phyloP scores from a whole-genome alignment of 1,139 yeast genomes.

The Pneumocystis sp. region DNA sequence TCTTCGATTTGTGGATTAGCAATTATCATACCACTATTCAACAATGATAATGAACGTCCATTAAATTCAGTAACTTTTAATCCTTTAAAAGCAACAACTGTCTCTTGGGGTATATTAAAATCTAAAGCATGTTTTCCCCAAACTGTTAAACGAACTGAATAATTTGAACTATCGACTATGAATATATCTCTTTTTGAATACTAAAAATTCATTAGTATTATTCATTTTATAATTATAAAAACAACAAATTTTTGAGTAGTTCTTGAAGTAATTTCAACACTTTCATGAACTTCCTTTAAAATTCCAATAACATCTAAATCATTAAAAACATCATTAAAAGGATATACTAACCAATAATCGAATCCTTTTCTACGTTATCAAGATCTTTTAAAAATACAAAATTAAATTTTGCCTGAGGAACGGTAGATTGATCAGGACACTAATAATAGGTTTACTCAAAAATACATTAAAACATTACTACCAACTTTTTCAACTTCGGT shows the following conservation, averaged over 20 bases:
- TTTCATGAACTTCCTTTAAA: conserved; percentile 58
- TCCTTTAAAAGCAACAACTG: conserved; percentile 85
- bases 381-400: conserved; percentile 58
- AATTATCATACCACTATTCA: conserved; percentile 59
- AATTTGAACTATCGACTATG: conserved; percentile 73
- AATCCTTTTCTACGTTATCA: conserved; percentile 51
- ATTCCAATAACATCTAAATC: conserved; percentile 72
- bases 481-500: conserved; percentile 45
- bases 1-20: conserved; percentile 82
- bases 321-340: not conserved
- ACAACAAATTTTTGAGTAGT: conserved; percentile 58
- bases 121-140: conserved; percentile 80
- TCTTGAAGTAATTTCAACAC: conserved; percentile 75
- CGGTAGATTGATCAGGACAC: conserved; percentile 43
- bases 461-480: not conserved
- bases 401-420: conserved; percentile 67
- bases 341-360: conserved; percentile 24
- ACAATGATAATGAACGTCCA: conserved; percentile 71
- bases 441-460: not conserved
- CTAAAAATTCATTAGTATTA: not conserved
- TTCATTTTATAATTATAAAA: not conserved
- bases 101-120: conserved; percentile 55
- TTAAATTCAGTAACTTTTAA: conserved; percentile 80
- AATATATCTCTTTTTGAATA: conserved; percentile 80
- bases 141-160: conserved; percentile 62